These are phyloP conservation scores for Ustilago tritici DNA, from an alignment of 1,284 basidiomycete genomes.

Conservation along the genomic window DNA sequence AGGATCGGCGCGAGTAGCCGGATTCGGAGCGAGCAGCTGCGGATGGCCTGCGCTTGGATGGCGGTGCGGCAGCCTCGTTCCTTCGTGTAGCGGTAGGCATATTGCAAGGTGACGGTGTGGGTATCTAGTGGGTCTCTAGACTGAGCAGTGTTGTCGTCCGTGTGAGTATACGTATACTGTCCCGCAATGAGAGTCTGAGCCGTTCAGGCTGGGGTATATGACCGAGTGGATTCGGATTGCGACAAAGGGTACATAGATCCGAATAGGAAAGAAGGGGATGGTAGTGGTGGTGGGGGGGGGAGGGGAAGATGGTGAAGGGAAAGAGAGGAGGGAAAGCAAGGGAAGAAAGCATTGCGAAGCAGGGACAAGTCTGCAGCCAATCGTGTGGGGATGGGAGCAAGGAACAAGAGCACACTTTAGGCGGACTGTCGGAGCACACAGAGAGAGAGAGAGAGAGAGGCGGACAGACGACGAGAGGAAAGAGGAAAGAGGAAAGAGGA, in stretches of 20 bases:
- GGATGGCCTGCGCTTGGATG: constrained; percentile 26
- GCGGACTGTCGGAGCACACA: not conserved
- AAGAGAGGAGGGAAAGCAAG: not conserved
- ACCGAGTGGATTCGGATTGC: not conserved
- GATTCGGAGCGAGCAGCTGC: constrained; percentile 37
- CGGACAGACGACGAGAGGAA: not conserved
- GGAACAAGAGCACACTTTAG: not conserved
- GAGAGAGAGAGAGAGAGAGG: not conserved
- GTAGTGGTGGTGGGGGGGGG: not conserved
- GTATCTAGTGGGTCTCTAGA: not conserved
- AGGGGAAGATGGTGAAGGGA: no score
- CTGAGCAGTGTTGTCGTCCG: not conserved
- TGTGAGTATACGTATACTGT: not conserved
- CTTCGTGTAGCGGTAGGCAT: constrained; percentile 35
- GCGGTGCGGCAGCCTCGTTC: constrained; percentile 5
- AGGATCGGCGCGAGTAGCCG: constrained; percentile 38
- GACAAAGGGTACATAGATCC: not conserved
- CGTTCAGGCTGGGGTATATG: constrained; percentile 1
- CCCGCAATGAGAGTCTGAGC: not conserved
- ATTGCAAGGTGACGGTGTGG: not conserved
- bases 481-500: not conserved
- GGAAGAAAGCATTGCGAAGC: not conserved
- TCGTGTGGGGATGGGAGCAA: not conserved
- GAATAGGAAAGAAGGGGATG: not conserved
- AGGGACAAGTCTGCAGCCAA: constrained; percentile 8